Conservation (phyloP, 352 stramenopile species). For the Pythium myriotylum region DNA sequence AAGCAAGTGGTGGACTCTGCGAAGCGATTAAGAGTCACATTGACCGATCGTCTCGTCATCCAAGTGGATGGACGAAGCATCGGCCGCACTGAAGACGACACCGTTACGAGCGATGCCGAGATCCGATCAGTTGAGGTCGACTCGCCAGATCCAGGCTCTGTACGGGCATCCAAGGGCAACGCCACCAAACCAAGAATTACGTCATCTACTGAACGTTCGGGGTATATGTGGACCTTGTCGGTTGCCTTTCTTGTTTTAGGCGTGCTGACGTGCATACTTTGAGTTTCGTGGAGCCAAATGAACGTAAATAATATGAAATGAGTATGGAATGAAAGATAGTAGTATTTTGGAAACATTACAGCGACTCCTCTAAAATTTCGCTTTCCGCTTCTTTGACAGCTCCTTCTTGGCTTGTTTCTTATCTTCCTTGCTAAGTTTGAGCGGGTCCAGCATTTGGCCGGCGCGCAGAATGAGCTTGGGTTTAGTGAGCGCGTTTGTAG, state of each 20-base stretch:
- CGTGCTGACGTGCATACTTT: no score
- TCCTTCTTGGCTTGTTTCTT: slow-evolving; percentile 84
- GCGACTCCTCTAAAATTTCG: slow-evolving; percentile 60
- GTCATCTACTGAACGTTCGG: no score
- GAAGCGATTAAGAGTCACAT: slow-evolving; percentile 7
- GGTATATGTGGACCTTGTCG: no score
- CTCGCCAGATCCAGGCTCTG: background rate
- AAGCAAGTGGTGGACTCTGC: slow-evolving; percentile 30
- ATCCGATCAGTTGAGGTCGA: background rate
- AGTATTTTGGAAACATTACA: background rate
- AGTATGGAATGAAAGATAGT: background rate
- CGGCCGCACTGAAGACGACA: background rate
- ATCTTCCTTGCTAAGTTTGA: slow-evolving; percentile 87
- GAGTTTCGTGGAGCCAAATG: no score
- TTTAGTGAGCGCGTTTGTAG: slow-evolving; percentile 92
- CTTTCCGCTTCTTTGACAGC: slow-evolving; percentile 77
- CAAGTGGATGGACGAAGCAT: slow-evolving; percentile 5
- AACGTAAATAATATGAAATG: no score
- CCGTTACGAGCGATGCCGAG: background rate
- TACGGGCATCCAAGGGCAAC: background rate
- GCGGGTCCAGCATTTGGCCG: slow-evolving; percentile 94
- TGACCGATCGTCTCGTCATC: slow-evolving; percentile 11
- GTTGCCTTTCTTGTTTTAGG: no score
- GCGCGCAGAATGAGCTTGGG: slow-evolving; percentile 93
- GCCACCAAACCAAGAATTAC: background rate